Percentiles rank a stretch among this genome's conserved stretches.
Evolutionary conservation across 78 protist genomes (phyloP).

Genomic region (Dictyostelium capitatum): DNA sequence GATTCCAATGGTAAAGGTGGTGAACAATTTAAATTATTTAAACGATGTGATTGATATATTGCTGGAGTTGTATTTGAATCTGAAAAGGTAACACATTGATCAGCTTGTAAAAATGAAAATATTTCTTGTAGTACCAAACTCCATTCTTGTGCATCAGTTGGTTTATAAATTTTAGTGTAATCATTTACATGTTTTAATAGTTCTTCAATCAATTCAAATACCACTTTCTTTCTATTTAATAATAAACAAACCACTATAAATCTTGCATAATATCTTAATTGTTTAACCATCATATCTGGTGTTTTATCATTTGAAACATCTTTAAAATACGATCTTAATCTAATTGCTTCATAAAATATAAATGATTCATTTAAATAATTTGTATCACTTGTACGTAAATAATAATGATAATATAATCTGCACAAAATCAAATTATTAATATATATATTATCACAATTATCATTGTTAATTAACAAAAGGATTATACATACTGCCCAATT

Average conservation of each 20-base stretch:
- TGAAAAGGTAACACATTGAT: slow-evolving; percentile 48
- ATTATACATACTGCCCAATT: slow-evolving; percentile 82
- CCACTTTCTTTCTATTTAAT: slow-evolving; percentile 51
- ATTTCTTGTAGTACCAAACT: slow-evolving; percentile 66
- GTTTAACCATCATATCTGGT: slow-evolving; percentile 72
- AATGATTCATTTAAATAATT: slow-evolving; percentile 83
- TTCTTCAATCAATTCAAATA: slow-evolving; percentile 62
- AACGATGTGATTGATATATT: slow-evolving; percentile 3
- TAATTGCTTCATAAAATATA: slow-evolving; percentile 87
- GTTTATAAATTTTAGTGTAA: slow-evolving; percentile 47
- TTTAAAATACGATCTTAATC: slow-evolving; percentile 83
- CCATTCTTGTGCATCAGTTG: slow-evolving; percentile 74
- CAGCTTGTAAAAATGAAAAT: slow-evolving; percentile 73
- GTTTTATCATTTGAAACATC: slow-evolving; percentile 44
- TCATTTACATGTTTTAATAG: slow-evolving; percentile 58
- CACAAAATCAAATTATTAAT: not conserved
- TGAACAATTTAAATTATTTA: not conserved
- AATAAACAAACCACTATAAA: slow-evolving; percentile 86
- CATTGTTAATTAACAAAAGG: slow-evolving; percentile 18
- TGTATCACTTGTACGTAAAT: slow-evolving; percentile 86
- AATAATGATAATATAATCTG: slow-evolving; percentile 22
- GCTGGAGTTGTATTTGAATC: not conserved
- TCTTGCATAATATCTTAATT: slow-evolving; percentile 88
- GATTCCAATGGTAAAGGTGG: not conserved
- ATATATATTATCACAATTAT: not conserved